These are phyloP conservation scores for Millerozyma miso DNA, from an alignment of 805 yeast species.

Conservation along the genomic window DNA sequence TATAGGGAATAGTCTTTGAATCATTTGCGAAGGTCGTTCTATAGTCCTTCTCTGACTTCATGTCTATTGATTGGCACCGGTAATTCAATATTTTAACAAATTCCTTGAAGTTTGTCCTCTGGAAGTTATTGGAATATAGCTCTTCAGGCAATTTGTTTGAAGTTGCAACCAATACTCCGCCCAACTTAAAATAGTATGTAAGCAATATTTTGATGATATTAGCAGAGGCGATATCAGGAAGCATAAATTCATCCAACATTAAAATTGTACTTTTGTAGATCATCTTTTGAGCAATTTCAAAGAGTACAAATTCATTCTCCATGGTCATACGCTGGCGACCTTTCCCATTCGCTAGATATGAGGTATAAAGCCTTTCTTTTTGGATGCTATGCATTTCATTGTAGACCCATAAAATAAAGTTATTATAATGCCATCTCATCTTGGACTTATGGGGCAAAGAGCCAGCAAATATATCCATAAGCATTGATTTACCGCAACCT, in stretches of 20 bases:
- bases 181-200: conserved; percentile 65
- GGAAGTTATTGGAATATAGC: conserved; percentile 61
- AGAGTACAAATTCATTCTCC: conserved; percentile 61
- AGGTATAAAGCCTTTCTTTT: conserved; percentile 36
- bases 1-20: conserved; percentile 21
- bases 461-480: conserved; percentile 67
- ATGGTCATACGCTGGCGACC: conserved; percentile 26
- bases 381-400: conserved; percentile 56
- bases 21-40: conserved; percentile 29
- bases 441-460: conserved; percentile 61
- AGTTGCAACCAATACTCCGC: conserved; percentile 73
- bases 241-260: conserved; percentile 69
- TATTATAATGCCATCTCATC: conserved; percentile 67
- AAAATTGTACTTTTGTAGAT: conserved; percentile 53
- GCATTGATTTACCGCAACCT: conserved; percentile 73
- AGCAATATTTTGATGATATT: conserved; percentile 62
- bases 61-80: conserved; percentile 59
- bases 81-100: conserved; percentile 55
- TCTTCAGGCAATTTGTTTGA: conserved; percentile 72
- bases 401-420: conserved; percentile 66
- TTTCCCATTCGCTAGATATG: conserved; percentile 16
- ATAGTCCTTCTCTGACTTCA: conserved; percentile 58
- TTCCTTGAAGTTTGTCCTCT: conserved; percentile 50
- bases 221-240: conserved; percentile 73
- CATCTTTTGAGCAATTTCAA: conserved; percentile 65